phyloP scores from a whole-genome alignment of 2,329 filamentous ascomycete species.

The Fusarium dlaminii region DNA sequence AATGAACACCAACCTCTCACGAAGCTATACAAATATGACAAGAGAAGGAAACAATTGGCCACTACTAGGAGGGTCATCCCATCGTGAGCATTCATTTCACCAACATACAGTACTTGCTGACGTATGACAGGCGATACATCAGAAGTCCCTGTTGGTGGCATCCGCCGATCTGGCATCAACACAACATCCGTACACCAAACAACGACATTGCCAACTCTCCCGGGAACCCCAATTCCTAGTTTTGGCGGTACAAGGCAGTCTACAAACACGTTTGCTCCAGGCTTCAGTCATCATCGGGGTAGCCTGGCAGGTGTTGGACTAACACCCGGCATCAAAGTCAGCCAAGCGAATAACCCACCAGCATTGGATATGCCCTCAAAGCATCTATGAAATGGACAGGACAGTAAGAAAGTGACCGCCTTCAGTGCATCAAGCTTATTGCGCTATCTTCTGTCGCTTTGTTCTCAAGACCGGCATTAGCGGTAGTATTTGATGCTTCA shows the following conservation, averaged over 20 bases:
- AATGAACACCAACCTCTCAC: constrained; percentile 27
- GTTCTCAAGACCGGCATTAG: not conserved
- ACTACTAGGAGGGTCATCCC: constrained; percentile 10
- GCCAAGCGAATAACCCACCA: constrained; percentile 36
- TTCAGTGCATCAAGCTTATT: not conserved
- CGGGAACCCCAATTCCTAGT: constrained; percentile 11
- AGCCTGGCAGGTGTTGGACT: constrained; percentile 43
- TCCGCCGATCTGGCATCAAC: constrained; percentile 16
- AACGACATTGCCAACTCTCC: constrained; percentile 1
- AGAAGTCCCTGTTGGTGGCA: constrained; percentile 1
- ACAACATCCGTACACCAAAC: constrained; percentile 9
- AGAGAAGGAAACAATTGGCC: constrained; percentile 33
- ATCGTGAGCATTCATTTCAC: constrained; percentile 19
- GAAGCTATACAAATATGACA: constrained; percentile 6
- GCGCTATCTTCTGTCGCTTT: not conserved
- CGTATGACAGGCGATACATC: constrained; percentile 11
- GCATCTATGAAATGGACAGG: constrained; percentile 6
- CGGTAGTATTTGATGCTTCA: no score
- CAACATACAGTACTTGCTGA: constrained; percentile 2
- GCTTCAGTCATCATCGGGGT: constrained; percentile 33
- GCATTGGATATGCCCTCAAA: constrained; percentile 23
- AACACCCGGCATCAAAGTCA: constrained; percentile 45
- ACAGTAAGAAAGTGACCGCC: no score
- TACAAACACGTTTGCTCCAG: constrained; percentile 10
- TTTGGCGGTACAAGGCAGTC: constrained; percentile 14